A percentile compares a stretch with the other conserved stretches of the same genome.
Conservation (phyloP, 139 green algal species). For the Ettlia oleoabundans region DNA sequence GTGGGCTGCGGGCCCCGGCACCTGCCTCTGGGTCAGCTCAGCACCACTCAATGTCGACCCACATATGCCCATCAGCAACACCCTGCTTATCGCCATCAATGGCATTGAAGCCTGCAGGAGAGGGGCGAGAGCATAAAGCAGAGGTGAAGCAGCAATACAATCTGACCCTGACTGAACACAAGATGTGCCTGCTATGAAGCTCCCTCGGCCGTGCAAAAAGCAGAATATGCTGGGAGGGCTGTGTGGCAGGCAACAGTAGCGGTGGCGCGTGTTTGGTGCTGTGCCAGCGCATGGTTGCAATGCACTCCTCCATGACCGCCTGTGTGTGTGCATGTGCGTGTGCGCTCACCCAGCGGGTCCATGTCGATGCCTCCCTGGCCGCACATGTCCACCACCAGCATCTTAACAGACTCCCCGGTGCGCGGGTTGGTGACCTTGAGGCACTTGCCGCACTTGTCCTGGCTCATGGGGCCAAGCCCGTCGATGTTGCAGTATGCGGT, state of each 20-base stretch:
- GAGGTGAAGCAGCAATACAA: too few relatives aligned
- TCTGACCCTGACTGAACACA: too few relatives aligned
- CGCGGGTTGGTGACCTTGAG: constrained; percentile 24
- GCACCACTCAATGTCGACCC: neutral
- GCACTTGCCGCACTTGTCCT: constrained; percentile 15
- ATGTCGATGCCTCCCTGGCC: constrained; percentile 9
- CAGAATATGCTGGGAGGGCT: too few relatives aligned
- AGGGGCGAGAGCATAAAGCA: too few relatives aligned
- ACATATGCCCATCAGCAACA: neutral
- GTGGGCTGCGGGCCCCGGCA: too few relatives aligned
- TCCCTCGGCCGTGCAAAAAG: too few relatives aligned
- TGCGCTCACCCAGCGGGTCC: neutral
- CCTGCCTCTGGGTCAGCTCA: too few relatives aligned
- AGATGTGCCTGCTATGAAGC: too few relatives aligned
- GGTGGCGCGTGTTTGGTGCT: too few relatives aligned
- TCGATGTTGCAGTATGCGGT: constrained; percentile 25
- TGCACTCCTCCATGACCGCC: neutral
- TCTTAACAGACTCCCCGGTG: constrained; percentile 7
- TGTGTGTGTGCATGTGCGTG: neutral
- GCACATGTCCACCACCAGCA: constrained; percentile 28
- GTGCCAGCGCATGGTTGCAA: too few relatives aligned
- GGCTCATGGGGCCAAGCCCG: constrained; percentile 23
- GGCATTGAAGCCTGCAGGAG: neutral
- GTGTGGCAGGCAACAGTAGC: too few relatives aligned
- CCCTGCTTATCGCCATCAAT: neutral